Conservation (phyloP, 768 basidiomycete species). For the Polyporus arcularius region DNA sequence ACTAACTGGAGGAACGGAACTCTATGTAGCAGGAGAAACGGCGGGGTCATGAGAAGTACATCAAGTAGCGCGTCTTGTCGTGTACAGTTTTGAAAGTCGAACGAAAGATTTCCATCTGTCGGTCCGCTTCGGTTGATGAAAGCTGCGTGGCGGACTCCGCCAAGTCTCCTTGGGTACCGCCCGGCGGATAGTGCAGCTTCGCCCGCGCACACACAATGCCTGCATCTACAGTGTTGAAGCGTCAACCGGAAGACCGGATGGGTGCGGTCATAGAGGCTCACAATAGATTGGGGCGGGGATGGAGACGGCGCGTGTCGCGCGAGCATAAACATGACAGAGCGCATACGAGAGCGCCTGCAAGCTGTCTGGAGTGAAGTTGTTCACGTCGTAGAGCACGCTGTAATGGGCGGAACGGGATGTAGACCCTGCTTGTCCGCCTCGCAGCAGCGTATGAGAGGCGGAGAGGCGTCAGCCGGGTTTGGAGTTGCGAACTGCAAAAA, state of each 20-base stretch:
- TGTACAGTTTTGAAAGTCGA: conserved; percentile 60
- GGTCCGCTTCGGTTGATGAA: conserved; percentile 37
- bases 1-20: too few relatives aligned
- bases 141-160: conserved; percentile 58
- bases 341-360: conserved; percentile 74
- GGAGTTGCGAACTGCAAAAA: too few relatives aligned
- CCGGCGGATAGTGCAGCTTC: conserved; percentile 78
- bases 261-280: conserved; percentile 35
- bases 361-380: conserved; percentile 65
- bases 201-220: conserved; percentile 77
- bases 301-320: conserved; percentile 78
- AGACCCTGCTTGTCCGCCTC: conserved; percentile 25
- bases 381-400: conserved; percentile 52
- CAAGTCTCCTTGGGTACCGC: conserved; percentile 49
- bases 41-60: conserved; percentile 38
- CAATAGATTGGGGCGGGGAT: conserved; percentile 85
- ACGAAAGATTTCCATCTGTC: conserved; percentile 42
- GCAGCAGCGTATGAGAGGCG: conserved; percentile 45
- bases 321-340: conserved; percentile 78
- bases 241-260: not conserved
- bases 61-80: conserved; percentile 40
- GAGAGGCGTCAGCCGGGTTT: conserved; percentile 9
- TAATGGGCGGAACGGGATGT: conserved; percentile 73
- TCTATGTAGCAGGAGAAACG: too few relatives aligned
- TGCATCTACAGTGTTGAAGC: conserved; percentile 49